Percentiles rank a stretch among this genome's conserved stretches.
Conservation (phyloP, 139 green algal genomes). For the Asterochloris erici region DNA sequence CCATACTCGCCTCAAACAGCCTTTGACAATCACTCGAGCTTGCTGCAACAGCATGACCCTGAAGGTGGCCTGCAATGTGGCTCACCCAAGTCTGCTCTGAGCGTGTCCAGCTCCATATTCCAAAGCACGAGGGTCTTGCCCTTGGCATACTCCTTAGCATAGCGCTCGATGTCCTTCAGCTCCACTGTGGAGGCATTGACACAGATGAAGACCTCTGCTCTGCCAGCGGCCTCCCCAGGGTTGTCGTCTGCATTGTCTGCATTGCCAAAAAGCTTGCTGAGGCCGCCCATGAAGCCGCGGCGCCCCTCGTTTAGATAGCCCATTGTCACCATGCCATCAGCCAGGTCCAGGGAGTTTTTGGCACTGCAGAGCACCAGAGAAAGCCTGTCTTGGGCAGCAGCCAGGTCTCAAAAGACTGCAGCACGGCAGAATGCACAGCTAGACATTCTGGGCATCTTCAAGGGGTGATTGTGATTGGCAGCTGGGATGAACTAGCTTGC, state of each 20-base stretch:
- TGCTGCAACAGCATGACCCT: too few species aligned
- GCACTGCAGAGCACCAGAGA: conserved; percentile 42
- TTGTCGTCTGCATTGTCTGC: conserved; percentile 2
- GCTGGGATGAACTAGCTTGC: too few species aligned
- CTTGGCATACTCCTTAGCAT: conserved; percentile 48
- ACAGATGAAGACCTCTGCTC: conserved; percentile 83
- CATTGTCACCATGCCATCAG: conserved; percentile 53
- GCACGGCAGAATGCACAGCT: too few species aligned
- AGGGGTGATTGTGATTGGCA: too few species aligned
- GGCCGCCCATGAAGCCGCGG: conserved; percentile 36
- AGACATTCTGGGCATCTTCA: too few species aligned
- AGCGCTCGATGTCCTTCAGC: conserved; percentile 63
- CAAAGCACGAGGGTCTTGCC: conserved; percentile 70
- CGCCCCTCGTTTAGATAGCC: conserved; percentile 67
- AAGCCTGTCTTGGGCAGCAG: too few species aligned
- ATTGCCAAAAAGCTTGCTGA: conserved; percentile 30
- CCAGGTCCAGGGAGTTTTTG: conserved; percentile 51
- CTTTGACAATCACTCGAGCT: too few species aligned
- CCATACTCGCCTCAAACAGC: too few species aligned
- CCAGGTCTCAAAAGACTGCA: too few species aligned
- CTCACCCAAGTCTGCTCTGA: conserved; percentile 80
- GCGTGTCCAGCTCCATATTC: conserved; percentile 96
- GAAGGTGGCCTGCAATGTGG: not conserved
- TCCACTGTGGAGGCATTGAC: conserved; percentile 85
- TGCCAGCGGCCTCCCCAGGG: conserved; percentile 29